phyloP scores from a whole-genome alignment of 768 basidiomycete species.

The Strobilomyces confusus region DNA sequence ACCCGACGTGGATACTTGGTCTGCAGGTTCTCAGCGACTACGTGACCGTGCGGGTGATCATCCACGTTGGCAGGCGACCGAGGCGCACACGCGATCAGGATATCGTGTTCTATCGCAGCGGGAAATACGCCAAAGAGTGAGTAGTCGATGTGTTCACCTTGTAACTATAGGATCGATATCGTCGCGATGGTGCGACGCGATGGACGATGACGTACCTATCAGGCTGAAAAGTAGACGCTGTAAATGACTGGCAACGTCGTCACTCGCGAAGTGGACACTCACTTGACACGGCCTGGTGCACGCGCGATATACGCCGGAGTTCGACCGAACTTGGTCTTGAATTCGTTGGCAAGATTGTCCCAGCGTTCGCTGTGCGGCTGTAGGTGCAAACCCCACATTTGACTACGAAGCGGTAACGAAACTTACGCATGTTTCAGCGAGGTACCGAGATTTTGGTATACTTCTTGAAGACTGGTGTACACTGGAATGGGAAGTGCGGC shows the following conservation, averaged over 20 bases:
- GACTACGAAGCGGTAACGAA: not conserved
- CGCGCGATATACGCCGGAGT: constrained; percentile 68
- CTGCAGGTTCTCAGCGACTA: constrained; percentile 60
- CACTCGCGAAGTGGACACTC: constrained; percentile 8
- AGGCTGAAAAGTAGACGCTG: constrained; percentile 19
- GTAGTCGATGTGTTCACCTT: constrained; percentile 85
- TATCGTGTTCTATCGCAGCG: constrained; percentile 79
- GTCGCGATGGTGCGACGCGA: not conserved
- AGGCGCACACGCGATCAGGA: constrained; percentile 73
- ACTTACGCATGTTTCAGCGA: constrained; percentile 50
- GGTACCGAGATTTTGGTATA: constrained; percentile 51
- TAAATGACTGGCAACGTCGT: not conserved
- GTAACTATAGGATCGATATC: constrained; percentile 11
- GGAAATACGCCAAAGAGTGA: constrained; percentile 81
- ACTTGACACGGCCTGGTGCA: constrained; percentile 84
- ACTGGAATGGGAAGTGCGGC: constrained; percentile 58
- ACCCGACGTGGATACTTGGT: constrained; percentile 53
- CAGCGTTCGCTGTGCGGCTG: constrained; percentile 43
- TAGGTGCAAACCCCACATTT: not conserved
- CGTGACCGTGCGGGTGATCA: constrained; percentile 44
- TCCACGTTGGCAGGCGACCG: constrained; percentile 17
- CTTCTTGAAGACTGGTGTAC: constrained; percentile 51
- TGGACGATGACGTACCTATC: constrained; percentile 28
- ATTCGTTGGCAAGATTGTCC: constrained; percentile 58
- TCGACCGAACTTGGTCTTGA: constrained; percentile 58